Evolutionary conservation across 2,329 filamentous ascomycete genomes (phyloP).

Genomic region (Hansfordia pulvinata): DNA sequence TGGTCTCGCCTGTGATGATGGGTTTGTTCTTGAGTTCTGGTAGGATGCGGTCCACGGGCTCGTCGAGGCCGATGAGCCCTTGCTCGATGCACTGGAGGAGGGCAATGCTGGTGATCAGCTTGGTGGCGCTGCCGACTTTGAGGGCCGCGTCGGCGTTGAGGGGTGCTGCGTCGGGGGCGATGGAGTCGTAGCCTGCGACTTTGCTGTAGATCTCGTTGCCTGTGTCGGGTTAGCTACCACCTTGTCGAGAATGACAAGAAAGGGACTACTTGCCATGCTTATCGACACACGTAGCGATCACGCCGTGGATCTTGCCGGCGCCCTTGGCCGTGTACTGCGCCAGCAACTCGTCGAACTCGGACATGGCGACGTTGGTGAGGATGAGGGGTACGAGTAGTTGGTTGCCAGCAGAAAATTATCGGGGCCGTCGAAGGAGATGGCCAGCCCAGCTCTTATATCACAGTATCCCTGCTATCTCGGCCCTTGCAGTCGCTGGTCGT

Average conservation of each 20-base stretch:
- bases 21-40: conserved; percentile 3
- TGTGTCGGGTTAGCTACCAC: neutral
- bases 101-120: conserved; percentile 7
- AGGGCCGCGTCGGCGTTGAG: neutral
- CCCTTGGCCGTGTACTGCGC: neutral
- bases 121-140: conserved; percentile 5
- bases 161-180: neutral
- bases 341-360: neutral
- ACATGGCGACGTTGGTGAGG: too few relatives aligned
- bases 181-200: neutral
- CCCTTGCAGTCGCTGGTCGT: too few relatives aligned
- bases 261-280: neutral
- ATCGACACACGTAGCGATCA: neutral
- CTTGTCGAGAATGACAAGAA: neutral
- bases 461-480: too few relatives aligned
- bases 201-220: conserved; percentile 1
- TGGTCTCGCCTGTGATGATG: neutral
- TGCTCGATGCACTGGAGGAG: conserved; percentile 6
- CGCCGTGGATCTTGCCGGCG: neutral
- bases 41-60: conserved; percentile 4
- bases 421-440: too few relatives aligned
- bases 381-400: too few relatives aligned
- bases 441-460: too few relatives aligned
- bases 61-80: conserved; percentile 6
- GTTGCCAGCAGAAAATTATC: too few relatives aligned